A percentile compares a stretch with the other conserved stretches of the same genome.
These are phyloP conservation scores for Dothiorella sarmentorum DNA, from an alignment of 2,329 filamentous ascomycete species.

Conservation along the genomic window DNA sequence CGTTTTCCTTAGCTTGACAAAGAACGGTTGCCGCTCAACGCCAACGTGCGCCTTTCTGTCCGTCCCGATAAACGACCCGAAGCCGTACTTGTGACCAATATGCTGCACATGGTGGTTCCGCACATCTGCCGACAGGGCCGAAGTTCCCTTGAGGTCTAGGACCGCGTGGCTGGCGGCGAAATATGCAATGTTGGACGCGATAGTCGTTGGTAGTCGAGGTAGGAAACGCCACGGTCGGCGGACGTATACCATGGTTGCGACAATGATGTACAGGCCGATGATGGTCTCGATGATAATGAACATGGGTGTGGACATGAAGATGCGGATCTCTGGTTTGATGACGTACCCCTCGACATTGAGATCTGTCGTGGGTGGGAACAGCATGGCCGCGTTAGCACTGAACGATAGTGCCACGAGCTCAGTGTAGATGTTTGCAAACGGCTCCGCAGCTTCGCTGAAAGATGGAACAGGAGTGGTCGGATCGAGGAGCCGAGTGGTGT, in stretches of 20 bases:
- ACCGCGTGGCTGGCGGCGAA: constrained; percentile 48
- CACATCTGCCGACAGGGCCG: constrained; percentile 22
- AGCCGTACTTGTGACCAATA: constrained; percentile 40
- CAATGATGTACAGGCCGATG: constrained; percentile 43
- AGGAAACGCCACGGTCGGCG: constrained; percentile 43
- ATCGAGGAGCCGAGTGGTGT: constrained; percentile 35
- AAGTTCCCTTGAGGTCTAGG: constrained; percentile 32
- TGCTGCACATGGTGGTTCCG: constrained; percentile 23
- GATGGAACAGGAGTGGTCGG: constrained; percentile 34
- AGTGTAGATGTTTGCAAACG: constrained; percentile 32
- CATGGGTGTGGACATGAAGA: constrained; percentile 50
- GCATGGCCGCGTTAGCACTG: constrained; percentile 37
- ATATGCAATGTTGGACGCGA: constrained; percentile 48
- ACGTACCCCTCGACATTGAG: not conserved
- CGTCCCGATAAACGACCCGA: constrained; percentile 48
- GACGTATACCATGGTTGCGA: constrained; percentile 45
- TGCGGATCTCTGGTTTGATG: constrained; percentile 35
- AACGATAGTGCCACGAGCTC: constrained; percentile 46
- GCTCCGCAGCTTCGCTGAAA: constrained; percentile 24
- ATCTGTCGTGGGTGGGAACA: constrained; percentile 33
- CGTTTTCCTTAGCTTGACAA: constrained; percentile 29
- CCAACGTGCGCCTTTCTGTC: constrained; percentile 49
- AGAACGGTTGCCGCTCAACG: constrained; percentile 49
- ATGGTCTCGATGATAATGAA: constrained; percentile 47
- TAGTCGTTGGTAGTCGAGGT: constrained; percentile 50